Conservation (phyloP, 179 eudicot species). For the Patellifolia procumbens region DNA sequence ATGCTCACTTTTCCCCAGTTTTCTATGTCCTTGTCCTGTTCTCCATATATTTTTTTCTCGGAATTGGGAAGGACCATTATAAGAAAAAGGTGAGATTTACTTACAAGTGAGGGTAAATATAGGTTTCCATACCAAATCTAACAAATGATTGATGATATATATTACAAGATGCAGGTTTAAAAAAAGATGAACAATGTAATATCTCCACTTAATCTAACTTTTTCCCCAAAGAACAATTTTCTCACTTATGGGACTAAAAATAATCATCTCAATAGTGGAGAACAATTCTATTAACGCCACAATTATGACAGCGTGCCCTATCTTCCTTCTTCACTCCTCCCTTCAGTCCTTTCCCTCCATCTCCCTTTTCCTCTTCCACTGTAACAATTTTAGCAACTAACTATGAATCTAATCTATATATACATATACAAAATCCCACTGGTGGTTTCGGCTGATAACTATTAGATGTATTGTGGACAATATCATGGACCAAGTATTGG, state of each 20-base stretch:
- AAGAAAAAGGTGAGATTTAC: background rate
- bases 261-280: background rate
- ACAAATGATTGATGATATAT: too few species aligned
- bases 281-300: background rate
- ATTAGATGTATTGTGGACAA: background rate
- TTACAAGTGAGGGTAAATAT: background rate
- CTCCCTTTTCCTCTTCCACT: background rate
- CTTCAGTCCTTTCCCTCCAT: background rate
- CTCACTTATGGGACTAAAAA: too few species aligned
- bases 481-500: background rate
- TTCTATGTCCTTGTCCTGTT: background rate
- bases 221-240: too few species aligned
- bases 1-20: background rate
- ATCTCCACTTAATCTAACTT: too few species aligned
- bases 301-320: background rate
- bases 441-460: background rate
- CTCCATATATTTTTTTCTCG: background rate
- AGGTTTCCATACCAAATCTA: background rate
- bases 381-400: background rate
- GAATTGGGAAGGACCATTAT: background rate
- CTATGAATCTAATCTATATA: background rate
- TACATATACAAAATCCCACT: too few species aligned
- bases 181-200: too few species aligned
- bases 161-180: too few species aligned
- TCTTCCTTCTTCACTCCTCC: background rate